Percentiles rank a stretch among this genome's conserved stretches.
Evolutionary conservation across 1,284 basidiomycete species (phyloP).

Genomic region (Xerocomus amazonicus): DNA sequence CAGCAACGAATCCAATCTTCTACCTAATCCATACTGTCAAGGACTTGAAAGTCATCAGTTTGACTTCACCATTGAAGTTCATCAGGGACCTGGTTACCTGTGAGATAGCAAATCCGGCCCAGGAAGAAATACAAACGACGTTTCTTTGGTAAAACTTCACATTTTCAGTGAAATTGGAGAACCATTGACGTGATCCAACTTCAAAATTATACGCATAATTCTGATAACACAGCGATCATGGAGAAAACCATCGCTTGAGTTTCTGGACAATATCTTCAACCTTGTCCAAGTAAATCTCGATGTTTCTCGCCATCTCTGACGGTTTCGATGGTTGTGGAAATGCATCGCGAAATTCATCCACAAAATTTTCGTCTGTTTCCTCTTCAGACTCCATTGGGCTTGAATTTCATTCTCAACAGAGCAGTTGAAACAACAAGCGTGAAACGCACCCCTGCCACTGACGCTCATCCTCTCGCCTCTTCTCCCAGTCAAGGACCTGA

Average conservation of each 20-base stretch:
- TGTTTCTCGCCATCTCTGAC: conserved; percentile 9
- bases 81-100: no score
- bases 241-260: conserved; percentile 27
- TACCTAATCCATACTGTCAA: no score
- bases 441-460: conserved; percentile 20
- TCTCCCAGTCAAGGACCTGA: conserved; percentile 30
- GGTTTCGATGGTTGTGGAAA: conserved; percentile 22
- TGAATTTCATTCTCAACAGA: neutral
- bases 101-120: no score
- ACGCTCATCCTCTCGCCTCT: conserved; percentile 15
- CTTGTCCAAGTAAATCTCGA: conserved; percentile 22
- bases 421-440: neutral
- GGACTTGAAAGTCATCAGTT: no score
- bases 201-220: no score
- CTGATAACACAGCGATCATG: neutral
- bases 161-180: no score
- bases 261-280: conserved; percentile 27
- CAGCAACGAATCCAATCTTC: no score
- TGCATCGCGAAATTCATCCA: conserved; percentile 18
- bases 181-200: no score
- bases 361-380: conserved; percentile 7
- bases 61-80: no score
- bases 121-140: no score
- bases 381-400: conserved; percentile 11
- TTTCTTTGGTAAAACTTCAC: no score